These are phyloP conservation scores for Crithidia brevicula DNA, from an alignment of 208 protist species.

Conservation along the genomic window DNA sequence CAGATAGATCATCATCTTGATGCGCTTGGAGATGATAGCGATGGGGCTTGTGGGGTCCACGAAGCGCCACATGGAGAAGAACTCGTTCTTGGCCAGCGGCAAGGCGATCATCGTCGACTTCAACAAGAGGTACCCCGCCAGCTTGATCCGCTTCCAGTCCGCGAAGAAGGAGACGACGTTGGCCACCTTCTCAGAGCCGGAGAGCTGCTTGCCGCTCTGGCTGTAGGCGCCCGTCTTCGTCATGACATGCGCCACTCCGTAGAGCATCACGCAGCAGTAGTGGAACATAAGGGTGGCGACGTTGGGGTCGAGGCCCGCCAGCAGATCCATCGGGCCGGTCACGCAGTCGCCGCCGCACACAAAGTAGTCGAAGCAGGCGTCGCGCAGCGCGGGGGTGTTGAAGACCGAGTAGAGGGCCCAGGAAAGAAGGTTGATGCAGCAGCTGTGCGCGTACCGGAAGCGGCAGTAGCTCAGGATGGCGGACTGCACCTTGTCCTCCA, in stretches of 20 bases:
- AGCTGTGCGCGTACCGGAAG: constrained; percentile 66
- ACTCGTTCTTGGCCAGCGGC: constrained; percentile 75
- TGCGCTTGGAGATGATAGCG: constrained; percentile 56
- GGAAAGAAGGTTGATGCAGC: constrained; percentile 93
- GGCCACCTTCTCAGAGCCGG: constrained; percentile 37
- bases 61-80: constrained; percentile 81
- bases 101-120: constrained; percentile 59
- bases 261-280: constrained; percentile 88
- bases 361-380: constrained; percentile 94
- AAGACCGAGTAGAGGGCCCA: constrained; percentile 93
- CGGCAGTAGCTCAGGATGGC: constrained; percentile 67
- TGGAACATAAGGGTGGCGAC: constrained; percentile 76
- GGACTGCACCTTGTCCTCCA: constrained; percentile 67
- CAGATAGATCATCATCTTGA: constrained; percentile 67
- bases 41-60: constrained; percentile 82
- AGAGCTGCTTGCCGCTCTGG: constrained; percentile 19
- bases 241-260: constrained; percentile 56
- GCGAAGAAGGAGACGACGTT: constrained; percentile 67
- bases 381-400: constrained; percentile 56
- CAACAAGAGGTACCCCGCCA: constrained; percentile 62
- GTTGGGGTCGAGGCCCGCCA: constrained; percentile 78
- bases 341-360: constrained; percentile 84
- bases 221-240: constrained; percentile 50
- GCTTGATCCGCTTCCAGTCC: constrained; percentile 55
- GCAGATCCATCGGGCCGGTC: constrained; percentile 82